Evolutionary conservation across 163 green algal genomes (phyloP).

Genomic region (Volvox carteri): DNA sequence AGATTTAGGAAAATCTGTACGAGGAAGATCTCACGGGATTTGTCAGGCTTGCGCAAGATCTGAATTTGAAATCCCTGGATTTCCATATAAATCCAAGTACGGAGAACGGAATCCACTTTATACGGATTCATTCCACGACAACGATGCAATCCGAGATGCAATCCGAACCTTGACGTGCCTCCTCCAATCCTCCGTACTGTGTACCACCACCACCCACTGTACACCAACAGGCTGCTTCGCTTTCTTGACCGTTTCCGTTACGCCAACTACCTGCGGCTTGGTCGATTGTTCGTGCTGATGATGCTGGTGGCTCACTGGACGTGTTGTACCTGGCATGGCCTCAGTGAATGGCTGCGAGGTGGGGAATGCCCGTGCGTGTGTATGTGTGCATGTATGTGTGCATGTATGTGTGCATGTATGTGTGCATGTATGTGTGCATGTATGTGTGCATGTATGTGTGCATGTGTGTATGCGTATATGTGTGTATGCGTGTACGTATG

Average conservation of each 20-base stretch:
- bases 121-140: too few species aligned
- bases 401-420: not conserved
- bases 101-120: too few species aligned
- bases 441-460: not conserved
- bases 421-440: not conserved
- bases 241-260: slow-evolving; percentile 29
- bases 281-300: slow-evolving; percentile 42
- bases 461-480: not conserved
- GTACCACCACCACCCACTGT: not conserved
- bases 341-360: slow-evolving; percentile 34
- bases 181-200: too few species aligned
- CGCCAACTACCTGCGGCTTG: slow-evolving; percentile 11
- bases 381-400: not conserved
- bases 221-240: slow-evolving; percentile 10
- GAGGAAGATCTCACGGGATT: too few species aligned
- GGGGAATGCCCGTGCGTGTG: not conserved
- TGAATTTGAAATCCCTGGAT: not conserved
- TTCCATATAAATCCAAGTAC: too few species aligned
- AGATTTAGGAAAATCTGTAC: too few species aligned
- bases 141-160: too few species aligned
- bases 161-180: too few species aligned
- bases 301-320: slow-evolving; percentile 47
- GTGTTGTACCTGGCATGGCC: slow-evolving; percentile 32
- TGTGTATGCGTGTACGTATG: not conserved
- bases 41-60: too few species aligned